These are phyloP conservation scores for Spathaspora sp. DNA, from an alignment of 805 yeast genomes.

Conservation along the genomic window DNA sequence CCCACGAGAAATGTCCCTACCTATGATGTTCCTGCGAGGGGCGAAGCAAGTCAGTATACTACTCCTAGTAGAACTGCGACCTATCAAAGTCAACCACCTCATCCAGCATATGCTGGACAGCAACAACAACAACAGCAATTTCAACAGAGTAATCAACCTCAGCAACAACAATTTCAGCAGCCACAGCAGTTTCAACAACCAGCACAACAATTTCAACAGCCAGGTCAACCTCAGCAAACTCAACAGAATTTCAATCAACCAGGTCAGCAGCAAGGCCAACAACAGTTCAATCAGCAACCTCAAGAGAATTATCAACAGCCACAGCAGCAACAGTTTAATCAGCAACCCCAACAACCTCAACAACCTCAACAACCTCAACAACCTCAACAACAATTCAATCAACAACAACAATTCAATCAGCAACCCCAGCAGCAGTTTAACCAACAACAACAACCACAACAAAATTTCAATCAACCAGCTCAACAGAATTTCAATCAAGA, in stretches of 20 bases:
- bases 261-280: conserved; percentile 3
- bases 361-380: conserved; percentile 3
- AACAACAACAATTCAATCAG: conserved; percentile 5
- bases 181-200: neutral
- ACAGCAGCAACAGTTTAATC: conserved; percentile 2
- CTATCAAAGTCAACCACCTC: conserved; percentile 4
- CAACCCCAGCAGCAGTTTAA: conserved; percentile 2
- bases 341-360: conserved; percentile 1
- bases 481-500: neutral
- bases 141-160: conserved; percentile 2
- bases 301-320: neutral
- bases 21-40: conserved; percentile 17
- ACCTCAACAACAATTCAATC: conserved; percentile 1
- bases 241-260: conserved; percentile 2
- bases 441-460: neutral
- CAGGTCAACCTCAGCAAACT: neutral
- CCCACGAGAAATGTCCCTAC: conserved; percentile 36
- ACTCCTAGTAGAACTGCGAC: conserved; percentile 10
- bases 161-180: conserved; percentile 2
- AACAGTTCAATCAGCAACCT: conserved; percentile 1
- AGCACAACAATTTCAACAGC: neutral
- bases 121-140: conserved; percentile 8
- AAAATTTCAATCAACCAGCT: too few relatives aligned
- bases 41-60: conserved; percentile 13
- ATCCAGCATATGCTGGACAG: conserved; percentile 7